These are phyloP conservation scores for Fusarium falciforme DNA, from an alignment of 2,329 filamentous ascomycete species.

Conservation along the genomic window DNA sequence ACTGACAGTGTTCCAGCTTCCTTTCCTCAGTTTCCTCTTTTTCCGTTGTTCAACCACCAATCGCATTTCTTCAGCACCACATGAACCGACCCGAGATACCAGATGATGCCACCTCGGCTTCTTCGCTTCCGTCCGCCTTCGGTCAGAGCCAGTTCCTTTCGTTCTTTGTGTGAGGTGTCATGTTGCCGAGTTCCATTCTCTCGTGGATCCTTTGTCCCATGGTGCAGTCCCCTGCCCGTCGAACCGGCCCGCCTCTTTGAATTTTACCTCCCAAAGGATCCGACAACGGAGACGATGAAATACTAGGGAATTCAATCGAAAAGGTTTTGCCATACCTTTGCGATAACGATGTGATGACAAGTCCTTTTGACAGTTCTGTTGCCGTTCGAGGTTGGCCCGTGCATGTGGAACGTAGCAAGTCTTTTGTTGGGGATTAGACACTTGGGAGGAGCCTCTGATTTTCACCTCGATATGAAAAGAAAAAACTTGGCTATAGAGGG, in stretches of 20 bases:
- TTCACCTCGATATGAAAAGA: neutral
- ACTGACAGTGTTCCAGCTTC: neutral
- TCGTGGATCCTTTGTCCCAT: neutral
- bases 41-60: neutral
- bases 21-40: neutral
- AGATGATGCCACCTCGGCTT: neutral
- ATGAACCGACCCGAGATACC: neutral
- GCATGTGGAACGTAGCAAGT: neutral
- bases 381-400: neutral
- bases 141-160: neutral
- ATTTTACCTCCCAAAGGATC: neutral
- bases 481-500: too few species aligned
- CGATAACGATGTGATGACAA: neutral
- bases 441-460: neutral
- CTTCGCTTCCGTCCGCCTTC: neutral
- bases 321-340: neutral
- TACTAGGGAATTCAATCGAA: neutral
- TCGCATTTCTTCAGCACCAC: neutral
- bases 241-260: neutral
- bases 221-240: neutral
- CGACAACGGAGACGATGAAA: neutral
- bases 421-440: neutral
- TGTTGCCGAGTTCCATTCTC: neutral
- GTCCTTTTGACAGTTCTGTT: neutral
- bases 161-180: neutral